Percentiles rank a stretch among this genome's conserved stretches.
Conservation (phyloP, 805 yeast genomes). For the Candida morakotiae region DNA sequence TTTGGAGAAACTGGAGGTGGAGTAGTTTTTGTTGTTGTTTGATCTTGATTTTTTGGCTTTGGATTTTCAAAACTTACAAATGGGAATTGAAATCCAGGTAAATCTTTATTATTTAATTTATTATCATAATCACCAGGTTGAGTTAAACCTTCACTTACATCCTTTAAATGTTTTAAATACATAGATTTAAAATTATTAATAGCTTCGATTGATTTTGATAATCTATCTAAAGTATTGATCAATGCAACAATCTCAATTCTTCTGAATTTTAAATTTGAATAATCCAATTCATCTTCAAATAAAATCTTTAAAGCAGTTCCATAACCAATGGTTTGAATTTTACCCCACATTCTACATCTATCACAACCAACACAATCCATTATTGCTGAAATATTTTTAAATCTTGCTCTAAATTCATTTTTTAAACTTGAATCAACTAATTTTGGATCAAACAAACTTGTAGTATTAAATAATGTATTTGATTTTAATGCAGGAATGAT, state of each 20-base stretch:
- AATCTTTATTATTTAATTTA: conserved; percentile 13
- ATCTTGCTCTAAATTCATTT: conserved; percentile 80
- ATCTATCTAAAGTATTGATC: conserved; percentile 86
- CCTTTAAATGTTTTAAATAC: conserved; percentile 41
- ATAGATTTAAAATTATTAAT: conserved; percentile 65
- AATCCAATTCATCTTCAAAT: conserved; percentile 53
- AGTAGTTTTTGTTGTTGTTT: background rate
- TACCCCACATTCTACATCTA: conserved; percentile 97
- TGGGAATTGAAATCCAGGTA: conserved; percentile 36
- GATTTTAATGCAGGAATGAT: conserved; percentile 37
- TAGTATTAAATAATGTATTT: conserved; percentile 43
- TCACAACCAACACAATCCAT: conserved; percentile 99
- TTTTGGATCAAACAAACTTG: conserved; percentile 42
- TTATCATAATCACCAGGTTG: conserved; percentile 40
- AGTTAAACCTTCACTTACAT: conserved; percentile 34
- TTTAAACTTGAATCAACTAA: conserved; percentile 52
- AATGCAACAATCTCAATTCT: conserved; percentile 86
- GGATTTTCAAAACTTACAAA: conserved; percentile 14
- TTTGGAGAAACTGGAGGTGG: background rate
- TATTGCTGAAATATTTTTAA: conserved; percentile 82
- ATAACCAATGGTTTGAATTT: conserved; percentile 93
- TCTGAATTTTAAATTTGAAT: conserved; percentile 56
- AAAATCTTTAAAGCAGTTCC: conserved; percentile 92
- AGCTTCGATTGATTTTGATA: conserved; percentile 78
- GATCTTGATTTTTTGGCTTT: background rate